These are phyloP conservation scores for Tilletia caries DNA, from an alignment of 1,284 basidiomycete genomes.

Conservation along the genomic window DNA sequence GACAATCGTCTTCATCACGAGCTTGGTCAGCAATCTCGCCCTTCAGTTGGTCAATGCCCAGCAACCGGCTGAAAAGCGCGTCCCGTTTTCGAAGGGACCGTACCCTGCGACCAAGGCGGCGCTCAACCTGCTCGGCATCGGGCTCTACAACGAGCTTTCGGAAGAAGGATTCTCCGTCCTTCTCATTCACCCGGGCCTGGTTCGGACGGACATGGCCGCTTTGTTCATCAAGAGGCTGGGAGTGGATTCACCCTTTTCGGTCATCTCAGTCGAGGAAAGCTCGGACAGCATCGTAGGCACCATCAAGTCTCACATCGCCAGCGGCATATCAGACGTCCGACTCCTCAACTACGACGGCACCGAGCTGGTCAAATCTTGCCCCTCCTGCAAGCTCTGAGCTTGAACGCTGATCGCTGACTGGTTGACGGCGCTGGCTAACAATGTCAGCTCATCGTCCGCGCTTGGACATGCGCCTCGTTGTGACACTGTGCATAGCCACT, in stretches of 20 bases:
- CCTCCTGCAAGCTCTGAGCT: no score
- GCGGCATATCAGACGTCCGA: conserved; percentile 11
- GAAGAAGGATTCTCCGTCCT: conserved; percentile 20
- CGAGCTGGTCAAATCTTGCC: neutral
- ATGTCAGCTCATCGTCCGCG: no score
- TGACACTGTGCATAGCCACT: no score
- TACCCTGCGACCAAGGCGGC: conserved; percentile 19
- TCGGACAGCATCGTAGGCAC: conserved; percentile 6
- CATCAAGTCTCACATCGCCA: conserved; percentile 7
- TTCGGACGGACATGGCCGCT: conserved; percentile 16
- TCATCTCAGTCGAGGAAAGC: neutral
- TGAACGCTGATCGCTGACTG: conserved; percentile 8
- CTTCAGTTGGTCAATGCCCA: neutral
- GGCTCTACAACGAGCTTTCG: conserved; percentile 16
- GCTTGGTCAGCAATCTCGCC: neutral
- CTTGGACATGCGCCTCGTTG: no score
- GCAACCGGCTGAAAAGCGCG: neutral
- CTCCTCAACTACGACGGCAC: conserved; percentile 13
- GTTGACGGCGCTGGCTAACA: no score
- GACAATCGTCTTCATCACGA: conserved; percentile 18
- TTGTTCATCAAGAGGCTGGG: neutral
- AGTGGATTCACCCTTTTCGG: neutral
- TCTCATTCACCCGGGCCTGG: conserved; percentile 18
- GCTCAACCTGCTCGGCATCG: conserved; percentile 17
- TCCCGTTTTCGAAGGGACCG: neutral